Evolutionary conservation across 495 filamentous ascomycete genomes (phyloP), one percentile per base, ranked within the genome.

Genomic region (Usnea hakonensis): DNA sequence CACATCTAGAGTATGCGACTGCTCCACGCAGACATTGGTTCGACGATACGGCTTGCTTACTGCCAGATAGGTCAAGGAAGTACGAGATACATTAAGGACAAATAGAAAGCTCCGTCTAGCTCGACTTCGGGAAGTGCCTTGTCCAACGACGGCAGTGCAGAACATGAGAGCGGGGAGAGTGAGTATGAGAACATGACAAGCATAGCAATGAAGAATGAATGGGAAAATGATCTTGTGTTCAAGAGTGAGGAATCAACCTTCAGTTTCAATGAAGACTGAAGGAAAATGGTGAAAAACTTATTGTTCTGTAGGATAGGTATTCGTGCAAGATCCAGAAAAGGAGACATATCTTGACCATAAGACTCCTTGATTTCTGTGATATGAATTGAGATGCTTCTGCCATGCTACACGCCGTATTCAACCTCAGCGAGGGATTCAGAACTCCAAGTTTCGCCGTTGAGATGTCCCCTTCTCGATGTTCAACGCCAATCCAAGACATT

Each of bases 361-460:
- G 14, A 23, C 14, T 21, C 11, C 10, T 55, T 7, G 9, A 33
- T 36, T 6, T 23, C 10, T 33, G 5, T 44, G 19, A 40, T 55
- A 30, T 55, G 19, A 52, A 17, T 9, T 23, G 53, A 32, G 36
- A 43, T 43, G 33, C 50, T 61, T 40, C 50, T 19, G 32, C 37
- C 30, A 61, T 61, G 59, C 58, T 41, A 54, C 8, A 36, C 55
- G 37, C 48, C 5, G 23, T 32, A 19, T 21, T 55, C 41, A 17
- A 59, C 7, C 37, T 44, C 64, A 21, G 7, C 38, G n/a, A 43
- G 28, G 44, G 26, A 36, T 5, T n/a, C 33, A 11, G 17, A 44
- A 50, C 57, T 61, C 48, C 44, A 43, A 32, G 16, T 54, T 32
- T 60, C 57, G 48, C 52, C 48, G 13, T 46, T 13, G 30, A 55